phyloP scores from a whole-genome alignment of 768 basidiomycete species.

The Agrocybe chaxingu region DNA sequence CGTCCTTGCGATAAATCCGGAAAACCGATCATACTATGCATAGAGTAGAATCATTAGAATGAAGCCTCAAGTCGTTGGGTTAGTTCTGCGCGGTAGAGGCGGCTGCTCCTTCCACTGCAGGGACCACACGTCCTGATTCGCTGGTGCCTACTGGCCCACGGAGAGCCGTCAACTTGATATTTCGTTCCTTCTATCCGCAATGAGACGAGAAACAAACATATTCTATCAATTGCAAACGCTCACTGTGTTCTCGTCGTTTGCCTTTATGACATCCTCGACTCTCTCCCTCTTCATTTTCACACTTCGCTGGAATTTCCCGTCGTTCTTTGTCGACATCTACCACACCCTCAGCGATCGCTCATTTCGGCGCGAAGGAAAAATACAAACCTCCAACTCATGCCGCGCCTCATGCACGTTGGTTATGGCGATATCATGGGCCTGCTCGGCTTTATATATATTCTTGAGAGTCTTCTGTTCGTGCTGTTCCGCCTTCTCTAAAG shows the following conservation, averaged over 20 bases:
- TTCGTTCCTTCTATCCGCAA: neutral
- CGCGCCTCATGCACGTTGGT: conserved; percentile 36
- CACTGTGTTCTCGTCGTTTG: too few relatives aligned
- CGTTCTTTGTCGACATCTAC: too few relatives aligned
- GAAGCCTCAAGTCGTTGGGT: too few relatives aligned
- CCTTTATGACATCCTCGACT: too few relatives aligned
- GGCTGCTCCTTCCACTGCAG: neutral
- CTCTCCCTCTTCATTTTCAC: too few relatives aligned
- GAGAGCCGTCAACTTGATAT: neutral
- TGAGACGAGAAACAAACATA: neutral
- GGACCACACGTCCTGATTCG: conserved; percentile 1
- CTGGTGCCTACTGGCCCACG: neutral
- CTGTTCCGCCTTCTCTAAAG: conserved; percentile 38
- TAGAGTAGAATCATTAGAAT: too few relatives aligned
- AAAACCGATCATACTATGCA: neutral
- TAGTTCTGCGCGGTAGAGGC: neutral
- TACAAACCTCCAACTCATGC: conserved; percentile 29
- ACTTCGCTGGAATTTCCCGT: too few relatives aligned
- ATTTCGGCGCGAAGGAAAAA: too few relatives aligned
- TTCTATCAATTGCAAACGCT: too few relatives aligned
- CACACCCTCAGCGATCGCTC: too few relatives aligned
- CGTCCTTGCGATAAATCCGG: neutral
- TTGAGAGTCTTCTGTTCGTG: conserved; percentile 46
- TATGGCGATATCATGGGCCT: conserved; percentile 46
- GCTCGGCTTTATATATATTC: conserved; percentile 47